Conservation (phyloP, 140 eudicot species). For the Anethum foeniculum region DNA sequence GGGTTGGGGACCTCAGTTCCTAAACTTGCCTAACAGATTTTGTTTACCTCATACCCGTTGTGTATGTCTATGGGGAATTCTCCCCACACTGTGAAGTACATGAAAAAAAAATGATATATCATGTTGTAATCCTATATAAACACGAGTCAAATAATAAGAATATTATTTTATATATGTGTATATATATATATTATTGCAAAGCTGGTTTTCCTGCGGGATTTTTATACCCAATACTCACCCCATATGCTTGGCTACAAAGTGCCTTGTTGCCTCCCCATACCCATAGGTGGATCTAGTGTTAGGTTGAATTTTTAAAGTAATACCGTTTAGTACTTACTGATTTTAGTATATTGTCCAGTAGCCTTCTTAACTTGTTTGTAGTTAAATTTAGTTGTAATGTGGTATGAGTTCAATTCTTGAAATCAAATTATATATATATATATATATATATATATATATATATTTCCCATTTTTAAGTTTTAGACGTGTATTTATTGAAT, state of each 20-base stretch:
- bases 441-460: background rate
- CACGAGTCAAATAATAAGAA: no score
- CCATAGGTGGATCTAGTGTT: background rate
- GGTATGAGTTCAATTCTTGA: background rate
- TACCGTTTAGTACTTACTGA: no score
- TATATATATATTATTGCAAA: background rate
- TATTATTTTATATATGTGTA: background rate
- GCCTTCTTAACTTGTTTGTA: background rate
- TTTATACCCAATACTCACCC: background rate
- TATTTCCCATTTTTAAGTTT: background rate
- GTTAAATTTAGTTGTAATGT: background rate
- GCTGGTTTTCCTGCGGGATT: background rate
- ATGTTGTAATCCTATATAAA: background rate
- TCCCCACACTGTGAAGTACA: background rate
- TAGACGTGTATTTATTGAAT: no score
- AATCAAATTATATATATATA: background rate
- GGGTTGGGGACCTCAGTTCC: background rate
- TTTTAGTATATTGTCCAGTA: background rate
- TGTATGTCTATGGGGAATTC: no score
- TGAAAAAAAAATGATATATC: background rate
- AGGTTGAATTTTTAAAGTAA: background rate
- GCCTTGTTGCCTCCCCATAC: background rate
- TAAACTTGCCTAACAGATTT: background rate
- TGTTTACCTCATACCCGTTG: background rate
- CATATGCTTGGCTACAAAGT: background rate